These are phyloP conservation scores for Monilinia laxa DNA, from an alignment of 2,329 filamentous ascomycete species.

Conservation along the genomic window DNA sequence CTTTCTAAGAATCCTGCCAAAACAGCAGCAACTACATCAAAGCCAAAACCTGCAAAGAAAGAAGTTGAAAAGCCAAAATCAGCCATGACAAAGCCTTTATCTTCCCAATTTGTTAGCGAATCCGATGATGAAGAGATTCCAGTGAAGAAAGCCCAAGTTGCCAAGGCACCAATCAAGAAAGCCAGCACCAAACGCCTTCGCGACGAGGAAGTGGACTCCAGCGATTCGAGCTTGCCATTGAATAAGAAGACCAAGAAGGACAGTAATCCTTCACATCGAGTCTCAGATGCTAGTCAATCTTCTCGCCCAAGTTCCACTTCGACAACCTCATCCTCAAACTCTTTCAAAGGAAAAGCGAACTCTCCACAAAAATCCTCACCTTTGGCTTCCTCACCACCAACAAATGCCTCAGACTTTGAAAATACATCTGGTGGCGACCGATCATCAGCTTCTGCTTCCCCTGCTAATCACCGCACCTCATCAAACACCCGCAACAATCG, in stretches of 20 bases:
- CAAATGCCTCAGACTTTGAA: constrained; percentile 63
- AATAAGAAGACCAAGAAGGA: constrained; percentile 38
- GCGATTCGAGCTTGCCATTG: constrained; percentile 36
- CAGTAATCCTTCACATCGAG: constrained; percentile 44
- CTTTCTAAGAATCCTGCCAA: constrained; percentile 44
- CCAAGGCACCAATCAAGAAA: constrained; percentile 44
- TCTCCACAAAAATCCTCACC: constrained; percentile 64
- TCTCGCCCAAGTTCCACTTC: constrained; percentile 45
- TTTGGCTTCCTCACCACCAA: constrained; percentile 63
- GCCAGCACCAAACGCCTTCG: constrained; percentile 50
- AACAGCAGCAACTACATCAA: constrained; percentile 30
- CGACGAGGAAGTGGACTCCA: constrained; percentile 42
- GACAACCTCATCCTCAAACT: constrained; percentile 44
- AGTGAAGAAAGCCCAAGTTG: constrained; percentile 13
- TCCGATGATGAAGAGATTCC: constrained; percentile 38
- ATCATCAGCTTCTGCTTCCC: constrained; percentile 37
- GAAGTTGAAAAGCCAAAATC: constrained; percentile 17
- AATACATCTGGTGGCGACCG: constrained; percentile 37
- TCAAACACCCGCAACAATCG: constrained; percentile 30
- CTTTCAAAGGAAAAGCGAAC: constrained; percentile 47
- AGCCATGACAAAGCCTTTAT: constrained; percentile 29
- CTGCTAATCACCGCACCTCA: constrained; percentile 24
- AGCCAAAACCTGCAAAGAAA: constrained; percentile 31
- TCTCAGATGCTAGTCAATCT: constrained; percentile 51
- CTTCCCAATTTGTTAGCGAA: constrained; percentile 38